These are phyloP conservation scores for Monoraphidium neglectum DNA, from an alignment of 139 green algal genomes.

Conservation along the genomic window DNA sequence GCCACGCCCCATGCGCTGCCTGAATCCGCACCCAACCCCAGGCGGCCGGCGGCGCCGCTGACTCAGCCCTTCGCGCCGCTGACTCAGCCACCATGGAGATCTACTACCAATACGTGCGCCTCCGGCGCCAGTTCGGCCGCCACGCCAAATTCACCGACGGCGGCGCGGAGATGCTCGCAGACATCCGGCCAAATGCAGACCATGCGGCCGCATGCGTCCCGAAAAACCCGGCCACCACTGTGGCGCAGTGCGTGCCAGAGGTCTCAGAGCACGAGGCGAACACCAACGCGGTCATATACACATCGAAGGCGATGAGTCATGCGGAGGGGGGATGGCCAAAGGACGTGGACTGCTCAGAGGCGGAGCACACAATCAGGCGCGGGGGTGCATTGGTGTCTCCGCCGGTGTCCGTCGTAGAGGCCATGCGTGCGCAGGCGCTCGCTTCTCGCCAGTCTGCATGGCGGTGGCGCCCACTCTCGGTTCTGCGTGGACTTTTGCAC, in stretches of 20 bases:
- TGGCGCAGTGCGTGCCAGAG: constrained; percentile 74
- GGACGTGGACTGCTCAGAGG: constrained; percentile 90
- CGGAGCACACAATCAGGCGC: constrained; percentile 87
- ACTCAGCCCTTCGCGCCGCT: neutral
- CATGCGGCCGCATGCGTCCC: constrained; percentile 74
- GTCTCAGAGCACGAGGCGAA: constrained; percentile 92
- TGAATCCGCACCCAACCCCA: no score
- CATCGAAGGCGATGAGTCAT: constrained; percentile 81
- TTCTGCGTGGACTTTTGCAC: no score
- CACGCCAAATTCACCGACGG: constrained; percentile 79
- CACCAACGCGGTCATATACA: constrained; percentile 73
- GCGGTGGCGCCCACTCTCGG: no score
- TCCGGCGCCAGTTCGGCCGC: constrained; percentile 87
- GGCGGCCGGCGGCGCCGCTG: neutral
- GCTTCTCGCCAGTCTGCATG: no score
- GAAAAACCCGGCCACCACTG: constrained; percentile 69
- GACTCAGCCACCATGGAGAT: constrained; percentile 62
- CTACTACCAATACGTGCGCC: constrained; percentile 78
- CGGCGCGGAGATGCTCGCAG: constrained; percentile 85
- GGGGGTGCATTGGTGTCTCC: no score
- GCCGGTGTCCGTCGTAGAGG: no score
- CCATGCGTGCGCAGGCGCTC: no score
- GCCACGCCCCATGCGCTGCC: no score
- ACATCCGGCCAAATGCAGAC: constrained; percentile 88
- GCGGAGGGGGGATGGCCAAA: constrained; percentile 94